phyloP scores from a whole-genome alignment of 2,329 filamentous ascomycete species.

The Microcyclospora pomicola region DNA sequence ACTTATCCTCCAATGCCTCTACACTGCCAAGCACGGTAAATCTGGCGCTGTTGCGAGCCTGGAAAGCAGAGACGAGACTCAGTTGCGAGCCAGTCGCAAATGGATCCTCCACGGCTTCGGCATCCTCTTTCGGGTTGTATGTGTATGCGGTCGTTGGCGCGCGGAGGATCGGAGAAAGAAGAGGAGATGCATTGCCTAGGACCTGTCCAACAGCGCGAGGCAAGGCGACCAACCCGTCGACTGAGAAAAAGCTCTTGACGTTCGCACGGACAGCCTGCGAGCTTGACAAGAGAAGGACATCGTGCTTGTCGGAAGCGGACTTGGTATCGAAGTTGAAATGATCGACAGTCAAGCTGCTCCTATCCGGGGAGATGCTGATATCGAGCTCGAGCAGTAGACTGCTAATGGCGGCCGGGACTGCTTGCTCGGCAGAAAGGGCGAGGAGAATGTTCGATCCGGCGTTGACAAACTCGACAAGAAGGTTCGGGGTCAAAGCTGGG shows the following conservation, averaged over 20 bases:
- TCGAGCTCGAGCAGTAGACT: constrained; percentile 79
- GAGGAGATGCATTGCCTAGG: constrained; percentile 59
- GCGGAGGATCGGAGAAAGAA: constrained; percentile 68
- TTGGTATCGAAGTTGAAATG: constrained; percentile 84
- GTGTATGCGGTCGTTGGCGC: constrained; percentile 78
- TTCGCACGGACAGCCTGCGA: constrained; percentile 52
- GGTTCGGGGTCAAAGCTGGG: constrained; percentile 70
- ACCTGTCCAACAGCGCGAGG: constrained; percentile 69
- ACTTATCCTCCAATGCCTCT: constrained; percentile 76
- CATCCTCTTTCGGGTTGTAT: constrained; percentile 84
- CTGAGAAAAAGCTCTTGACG: constrained; percentile 64
- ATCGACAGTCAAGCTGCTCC: constrained; percentile 74
- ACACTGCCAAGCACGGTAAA: constrained; percentile 73
- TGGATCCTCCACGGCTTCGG: constrained; percentile 56
- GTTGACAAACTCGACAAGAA: constrained; percentile 83
- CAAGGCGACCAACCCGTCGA: constrained; percentile 60
- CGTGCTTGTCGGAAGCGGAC: constrained; percentile 69
- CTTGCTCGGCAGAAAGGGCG: constrained; percentile 58
- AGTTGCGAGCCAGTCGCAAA: constrained; percentile 78
- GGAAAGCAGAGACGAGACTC: constrained; percentile 68
- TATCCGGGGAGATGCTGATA: constrained; percentile 72
- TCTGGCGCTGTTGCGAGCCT: constrained; percentile 86
- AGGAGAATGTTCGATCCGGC: constrained; percentile 82
- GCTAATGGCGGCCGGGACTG: constrained; percentile 59
- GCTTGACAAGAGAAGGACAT: constrained; percentile 66